Evolutionary conservation across 2,329 filamentous ascomycete genomes (phyloP).

Genomic region (Dothistroma pini): DNA sequence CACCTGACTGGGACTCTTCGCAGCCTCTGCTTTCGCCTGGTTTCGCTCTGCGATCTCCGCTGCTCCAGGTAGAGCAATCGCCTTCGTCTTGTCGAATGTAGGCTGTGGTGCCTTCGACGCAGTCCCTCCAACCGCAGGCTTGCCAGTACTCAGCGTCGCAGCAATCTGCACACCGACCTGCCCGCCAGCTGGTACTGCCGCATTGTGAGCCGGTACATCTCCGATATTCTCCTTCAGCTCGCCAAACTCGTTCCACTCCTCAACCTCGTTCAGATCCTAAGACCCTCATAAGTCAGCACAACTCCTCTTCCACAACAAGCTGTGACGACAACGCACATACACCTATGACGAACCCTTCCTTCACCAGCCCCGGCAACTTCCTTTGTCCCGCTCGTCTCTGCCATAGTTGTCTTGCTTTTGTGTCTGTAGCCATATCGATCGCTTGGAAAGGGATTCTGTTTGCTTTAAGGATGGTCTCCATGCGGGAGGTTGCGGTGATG

Average conservation of each 20-base stretch:
- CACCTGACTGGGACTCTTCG: constrained; percentile 7
- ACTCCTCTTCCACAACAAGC: neutral
- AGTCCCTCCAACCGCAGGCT: constrained; percentile 16
- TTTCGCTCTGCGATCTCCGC: constrained; percentile 31
- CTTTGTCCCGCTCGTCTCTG: constrained; percentile 76
- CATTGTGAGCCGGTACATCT: constrained; percentile 41
- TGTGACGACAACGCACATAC: constrained; percentile 53
- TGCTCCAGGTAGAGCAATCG: constrained; percentile 29
- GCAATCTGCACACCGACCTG: constrained; percentile 28
- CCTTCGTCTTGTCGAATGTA: constrained; percentile 21
- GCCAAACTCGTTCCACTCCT: constrained; percentile 99
- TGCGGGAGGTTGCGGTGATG: constrained; percentile 88
- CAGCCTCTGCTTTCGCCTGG: constrained; percentile 5
- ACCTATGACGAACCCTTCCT: constrained; percentile 78
- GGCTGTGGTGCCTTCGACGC: constrained; percentile 24
- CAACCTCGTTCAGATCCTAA: constrained; percentile 87
- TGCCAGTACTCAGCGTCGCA: constrained; percentile 20
- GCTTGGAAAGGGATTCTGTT: constrained; percentile 94
- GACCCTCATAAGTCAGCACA: constrained; percentile 5
- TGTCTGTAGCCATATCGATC: constrained; percentile 85
- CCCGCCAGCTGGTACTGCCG: constrained; percentile 26
- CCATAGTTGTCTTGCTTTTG: constrained; percentile 85
- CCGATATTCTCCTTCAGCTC: constrained; percentile 83
- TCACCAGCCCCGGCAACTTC: constrained; percentile 85
- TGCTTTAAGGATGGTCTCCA: constrained; percentile 93